phyloP scores from a whole-genome alignment of 108 stramenopile species.

The Hondaea fermentalgiana region DNA sequence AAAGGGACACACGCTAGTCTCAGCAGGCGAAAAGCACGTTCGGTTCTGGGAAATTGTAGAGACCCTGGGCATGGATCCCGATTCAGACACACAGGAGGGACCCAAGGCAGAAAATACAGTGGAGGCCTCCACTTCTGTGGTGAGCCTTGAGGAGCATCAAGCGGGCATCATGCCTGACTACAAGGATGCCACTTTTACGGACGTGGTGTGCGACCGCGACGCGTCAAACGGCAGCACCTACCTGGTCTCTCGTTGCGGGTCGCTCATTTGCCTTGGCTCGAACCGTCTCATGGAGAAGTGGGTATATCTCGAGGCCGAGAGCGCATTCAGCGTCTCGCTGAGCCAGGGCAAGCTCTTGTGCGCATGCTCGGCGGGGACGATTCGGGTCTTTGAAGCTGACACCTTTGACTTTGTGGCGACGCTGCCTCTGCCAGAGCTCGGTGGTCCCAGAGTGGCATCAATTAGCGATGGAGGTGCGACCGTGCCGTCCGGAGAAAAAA shows the following conservation, averaged over 20 bases:
- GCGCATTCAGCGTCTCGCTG: not conserved
- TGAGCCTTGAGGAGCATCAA: not conserved
- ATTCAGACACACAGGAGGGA: no score
- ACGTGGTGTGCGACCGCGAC: not conserved
- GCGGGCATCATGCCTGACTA: slow-evolving; percentile 29
- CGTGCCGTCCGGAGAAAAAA: not conserved
- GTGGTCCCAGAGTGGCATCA: not conserved
- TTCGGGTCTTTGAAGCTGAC: slow-evolving; percentile 8
- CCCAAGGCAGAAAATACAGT: not conserved
- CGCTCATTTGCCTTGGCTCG: not conserved
- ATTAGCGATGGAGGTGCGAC: not conserved
- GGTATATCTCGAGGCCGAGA: not conserved
- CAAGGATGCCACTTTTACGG: slow-evolving; percentile 16
- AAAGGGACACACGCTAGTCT: slow-evolving; percentile 22
- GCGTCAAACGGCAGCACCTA: not conserved
- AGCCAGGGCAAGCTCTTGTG: not conserved
- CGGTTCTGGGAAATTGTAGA: slow-evolving; percentile 32
- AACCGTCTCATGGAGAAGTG: slow-evolving; percentile 26
- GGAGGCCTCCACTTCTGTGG: not conserved
- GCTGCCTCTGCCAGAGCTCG: slow-evolving; percentile 10
- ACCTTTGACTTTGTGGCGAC: slow-evolving; percentile 14
- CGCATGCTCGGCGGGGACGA: not conserved
- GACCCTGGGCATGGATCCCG: not conserved
- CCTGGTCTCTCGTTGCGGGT: slow-evolving; percentile 1
- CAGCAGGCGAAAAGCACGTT: slow-evolving; percentile 32